phyloP scores from a whole-genome alignment of 2,329 filamentous ascomycete genomes.

The Fusarium sp. region DNA sequence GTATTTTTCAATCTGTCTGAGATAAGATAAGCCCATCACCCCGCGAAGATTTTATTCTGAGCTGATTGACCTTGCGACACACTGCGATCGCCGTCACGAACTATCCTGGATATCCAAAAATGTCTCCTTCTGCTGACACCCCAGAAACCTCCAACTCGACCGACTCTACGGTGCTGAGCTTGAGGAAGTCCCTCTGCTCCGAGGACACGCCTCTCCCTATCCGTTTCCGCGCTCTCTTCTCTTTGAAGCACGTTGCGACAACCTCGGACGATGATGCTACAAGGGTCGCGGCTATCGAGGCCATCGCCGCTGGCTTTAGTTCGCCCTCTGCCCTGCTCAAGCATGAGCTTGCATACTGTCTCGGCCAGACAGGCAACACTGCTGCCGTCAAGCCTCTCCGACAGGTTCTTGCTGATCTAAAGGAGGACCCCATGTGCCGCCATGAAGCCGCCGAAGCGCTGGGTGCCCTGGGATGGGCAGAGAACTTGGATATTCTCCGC shows the following conservation, averaged over 20 bases:
- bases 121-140: slow-evolving; percentile 48
- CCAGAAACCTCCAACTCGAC: slow-evolving; percentile 43
- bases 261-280: slow-evolving; percentile 74
- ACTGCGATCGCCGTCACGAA: slow-evolving; percentile 31
- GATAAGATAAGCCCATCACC: slow-evolving; percentile 50
- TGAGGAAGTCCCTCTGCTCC: slow-evolving; percentile 83
- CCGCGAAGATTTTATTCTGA: slow-evolving; percentile 56
- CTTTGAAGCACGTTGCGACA: slow-evolving; percentile 91
- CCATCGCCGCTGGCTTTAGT: slow-evolving; percentile 88
- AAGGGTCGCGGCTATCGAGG: slow-evolving; percentile 72
- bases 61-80: slow-evolving; percentile 26
- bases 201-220: slow-evolving; percentile 87
- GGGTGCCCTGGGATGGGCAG: slow-evolving; percentile 84
- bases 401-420: slow-evolving; percentile 79
- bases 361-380: slow-evolving; percentile 88
- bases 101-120: slow-evolving; percentile 38
- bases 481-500: slow-evolving; percentile 81
- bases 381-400: slow-evolving; percentile 81
- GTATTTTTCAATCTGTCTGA: slow-evolving; percentile 19
- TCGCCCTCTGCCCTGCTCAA: slow-evolving; percentile 93
- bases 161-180: slow-evolving; percentile 67
- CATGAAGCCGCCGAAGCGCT: slow-evolving; percentile 97
- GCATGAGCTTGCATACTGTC: slow-evolving; percentile 96
- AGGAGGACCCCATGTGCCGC: slow-evolving; percentile 95
- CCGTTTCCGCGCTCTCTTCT: slow-evolving; percentile 97